phyloP scores from a whole-genome alignment of 2,329 filamentous ascomycete genomes.

The Fusarium verrucosum region DNA sequence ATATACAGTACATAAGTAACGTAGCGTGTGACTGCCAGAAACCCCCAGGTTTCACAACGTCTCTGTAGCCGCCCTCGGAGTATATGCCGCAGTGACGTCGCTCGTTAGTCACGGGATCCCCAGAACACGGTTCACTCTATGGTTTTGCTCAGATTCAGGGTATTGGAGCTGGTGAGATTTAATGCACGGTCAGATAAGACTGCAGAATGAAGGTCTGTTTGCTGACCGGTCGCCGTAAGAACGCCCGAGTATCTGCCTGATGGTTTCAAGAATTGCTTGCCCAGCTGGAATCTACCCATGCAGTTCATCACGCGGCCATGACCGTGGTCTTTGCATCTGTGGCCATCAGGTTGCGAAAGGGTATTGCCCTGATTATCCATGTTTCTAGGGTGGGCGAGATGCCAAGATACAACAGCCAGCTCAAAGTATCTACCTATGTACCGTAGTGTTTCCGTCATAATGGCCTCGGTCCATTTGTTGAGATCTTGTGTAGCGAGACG shows the following conservation, averaged over 20 bases:
- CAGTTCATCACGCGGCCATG: constrained; percentile 3
- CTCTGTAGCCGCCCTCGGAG: constrained; percentile 33
- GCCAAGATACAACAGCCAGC: neutral
- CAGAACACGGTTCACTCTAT: constrained; percentile 15
- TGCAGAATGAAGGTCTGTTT: neutral
- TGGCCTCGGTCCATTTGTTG: neutral
- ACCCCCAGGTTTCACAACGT: constrained; percentile 40
- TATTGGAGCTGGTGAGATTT: constrained; percentile 1
- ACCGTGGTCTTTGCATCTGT: constrained; percentile 1
- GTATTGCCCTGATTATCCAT: neutral
- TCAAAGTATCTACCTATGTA: neutral
- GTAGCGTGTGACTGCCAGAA: constrained; percentile 29
- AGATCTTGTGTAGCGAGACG: neutral
- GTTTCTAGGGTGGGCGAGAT: constrained; percentile 16
- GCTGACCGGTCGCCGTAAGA: neutral
- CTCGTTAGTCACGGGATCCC: constrained; percentile 30
- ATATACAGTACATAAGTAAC: neutral
- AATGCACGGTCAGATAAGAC: constrained; percentile 15
- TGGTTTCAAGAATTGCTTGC: neutral
- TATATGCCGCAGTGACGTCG: constrained; percentile 36
- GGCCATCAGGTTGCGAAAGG: constrained; percentile 5
- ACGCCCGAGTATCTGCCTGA: neutral
- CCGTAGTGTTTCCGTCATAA: neutral
- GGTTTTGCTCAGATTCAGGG: constrained; percentile 10
- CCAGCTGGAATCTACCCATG: neutral